Conservation (phyloP, 1,139 yeast genomes). For the Diutina scorzettiae region DNA sequence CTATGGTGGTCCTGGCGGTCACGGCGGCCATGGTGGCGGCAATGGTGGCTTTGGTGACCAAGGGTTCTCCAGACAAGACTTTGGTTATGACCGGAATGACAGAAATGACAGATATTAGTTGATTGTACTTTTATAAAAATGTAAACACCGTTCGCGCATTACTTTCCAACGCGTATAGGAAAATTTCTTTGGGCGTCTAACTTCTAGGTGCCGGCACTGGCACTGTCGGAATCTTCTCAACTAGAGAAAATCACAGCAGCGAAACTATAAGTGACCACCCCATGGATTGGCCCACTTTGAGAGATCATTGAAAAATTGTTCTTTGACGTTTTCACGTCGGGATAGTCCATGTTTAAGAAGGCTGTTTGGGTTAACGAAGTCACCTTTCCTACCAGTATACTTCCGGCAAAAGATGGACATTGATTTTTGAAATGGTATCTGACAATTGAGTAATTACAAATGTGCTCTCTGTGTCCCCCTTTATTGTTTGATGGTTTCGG, state of each 20-base stretch:
- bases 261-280: too few species aligned
- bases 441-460: too few species aligned
- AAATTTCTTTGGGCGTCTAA: too few species aligned
- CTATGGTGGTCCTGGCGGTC: background rate
- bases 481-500: background rate
- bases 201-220: too few species aligned
- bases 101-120: conserved; percentile 3
- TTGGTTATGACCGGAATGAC: conserved; percentile 6
- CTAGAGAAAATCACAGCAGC: background rate
- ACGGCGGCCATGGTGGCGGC: background rate
- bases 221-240: too few species aligned
- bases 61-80: conserved; percentile 2
- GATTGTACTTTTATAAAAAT: too few species aligned
- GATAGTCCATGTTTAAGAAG: background rate
- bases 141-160: too few species aligned
- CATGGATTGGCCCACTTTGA: too few species aligned
- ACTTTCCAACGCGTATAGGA: too few species aligned
- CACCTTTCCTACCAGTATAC: background rate
- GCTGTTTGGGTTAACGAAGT: background rate
- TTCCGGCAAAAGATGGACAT: background rate
- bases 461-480: too few species aligned
- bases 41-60: background rate
- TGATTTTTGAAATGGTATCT: background rate
- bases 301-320: background rate
- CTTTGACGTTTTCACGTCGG: background rate